Base-by-base conservation (phyloP, 1,284 basidiomycete genomes). In the Sporisorium reilianum region DNA sequence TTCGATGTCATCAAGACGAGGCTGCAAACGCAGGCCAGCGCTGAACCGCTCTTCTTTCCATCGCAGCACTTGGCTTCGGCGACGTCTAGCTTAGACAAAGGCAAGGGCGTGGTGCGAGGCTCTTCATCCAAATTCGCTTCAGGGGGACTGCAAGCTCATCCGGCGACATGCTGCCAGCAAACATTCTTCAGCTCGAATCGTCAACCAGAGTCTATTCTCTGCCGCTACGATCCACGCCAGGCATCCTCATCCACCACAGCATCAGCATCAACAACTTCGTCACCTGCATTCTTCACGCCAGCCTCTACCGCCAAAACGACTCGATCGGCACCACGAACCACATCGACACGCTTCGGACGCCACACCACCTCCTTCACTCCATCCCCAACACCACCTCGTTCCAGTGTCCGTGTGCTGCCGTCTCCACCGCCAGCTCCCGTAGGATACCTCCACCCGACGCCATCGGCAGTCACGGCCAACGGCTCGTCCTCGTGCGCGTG, bases 1-100 rank as follows among this genome's bases (percentile, higher is more conserved):
- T 95, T 96, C 83, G 94, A 96, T 85, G 93, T 96, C 59, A 89
- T 96, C 77, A 96, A 96, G 86, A 96, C 94, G 22, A 89, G 94
- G n/a, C 86, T 95, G 22, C 93, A 95, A 85, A 93, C 92, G 1
- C 92, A 94, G 84, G 49, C 60, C 26, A 62, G 71, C 16, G 75
- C 64, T 18, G 75, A 77, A 48, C 77, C 80, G 8, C 70, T 80
- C 32, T 80, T 79, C 60, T 64, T 67, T 12, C 77, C 78, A 1
- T 75, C 79, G 0, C 59, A 63, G 45, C 71, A 74, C 36, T 49
- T 71, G 2, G 57, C 64, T 14, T 48, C 64, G n/a, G 45, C 51
- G 3, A 38, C 42, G 12, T 38, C 42, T 3, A 44, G 40, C 16
- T 34, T 59, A 26, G 44, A 59, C 34, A 72, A 68, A 36, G 66